Evolutionary conservation across 257 asterid species (phyloP), one percentile per base, ranked within the genome.

Genomic region (Rubia yunnanensis): DNA sequence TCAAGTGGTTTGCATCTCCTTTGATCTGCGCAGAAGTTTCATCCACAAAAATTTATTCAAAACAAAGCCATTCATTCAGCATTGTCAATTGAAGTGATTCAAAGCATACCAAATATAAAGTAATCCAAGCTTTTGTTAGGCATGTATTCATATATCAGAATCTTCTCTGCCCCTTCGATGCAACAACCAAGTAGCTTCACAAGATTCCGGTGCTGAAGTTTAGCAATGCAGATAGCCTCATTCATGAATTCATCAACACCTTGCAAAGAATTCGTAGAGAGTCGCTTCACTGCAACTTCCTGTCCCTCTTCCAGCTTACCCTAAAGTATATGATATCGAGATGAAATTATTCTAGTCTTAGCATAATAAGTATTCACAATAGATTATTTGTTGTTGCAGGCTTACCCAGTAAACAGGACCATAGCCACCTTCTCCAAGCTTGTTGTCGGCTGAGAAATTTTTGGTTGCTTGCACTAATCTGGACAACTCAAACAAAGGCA

Each of bases 131-230:
- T 75, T 38, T 30, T 57, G 63, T 75, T 72, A 7, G 10, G 74
- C 83, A 75, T 48, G 64, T 63, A 79, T 66, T 79, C 84, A 27
- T 79, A 79, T 14, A 79, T 36, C 53, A 79, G 30, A 67, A 76
- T 76, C 61, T 38, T 70, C 46, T 79, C 81, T 49, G 53, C 52
- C 66, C 62, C 79, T 49, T 73, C 48, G 67, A 70, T 10, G 67
- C 84, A 79, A 18, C 75, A 76, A 3, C 84, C 81, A 0, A 73
- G 36, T 34, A 79, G 74, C 70, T 64, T 79, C 27, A 76, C 84
- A 5, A 79, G 79, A 64, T 79, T 79, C 38, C 77, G 74, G 31
- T 76, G 84, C 73, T 73, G 81, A 67, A 79, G 74, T 44, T 73
- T 76, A 13, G 74, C 72, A 54, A 73, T 76, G 22, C 70, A 76